phyloP scores from a whole-genome alignment of 2,329 filamentous ascomycete genomes.

The Periglandula ipomoeae region DNA sequence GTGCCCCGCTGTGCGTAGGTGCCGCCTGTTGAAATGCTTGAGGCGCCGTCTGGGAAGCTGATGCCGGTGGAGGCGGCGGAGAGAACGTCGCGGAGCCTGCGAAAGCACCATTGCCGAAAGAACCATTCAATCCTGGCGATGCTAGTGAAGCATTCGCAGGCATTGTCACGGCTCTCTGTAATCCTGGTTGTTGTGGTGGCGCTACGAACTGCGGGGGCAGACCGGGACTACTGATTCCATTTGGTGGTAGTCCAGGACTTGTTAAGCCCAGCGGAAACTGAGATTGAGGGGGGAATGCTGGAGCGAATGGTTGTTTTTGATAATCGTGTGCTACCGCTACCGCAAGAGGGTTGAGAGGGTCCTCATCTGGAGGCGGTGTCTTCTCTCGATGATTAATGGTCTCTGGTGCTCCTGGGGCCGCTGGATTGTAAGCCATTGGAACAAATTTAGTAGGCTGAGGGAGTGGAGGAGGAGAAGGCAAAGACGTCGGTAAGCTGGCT shows the following conservation, averaged over 20 bases:
- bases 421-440: conserved; percentile 70
- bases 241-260: conserved; percentile 26
- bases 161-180: conserved; percentile 42
- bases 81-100: conserved; percentile 35
- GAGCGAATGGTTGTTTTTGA: conserved; percentile 42
- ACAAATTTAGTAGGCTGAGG: conserved; percentile 36
- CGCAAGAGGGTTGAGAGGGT: conserved; percentile 46
- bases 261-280: conserved; percentile 32
- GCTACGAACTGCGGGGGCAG: conserved; percentile 33
- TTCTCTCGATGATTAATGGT: conserved; percentile 65
- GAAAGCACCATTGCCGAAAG: conserved; percentile 27
- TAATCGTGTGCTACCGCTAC: conserved; percentile 50
- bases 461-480: conserved; percentile 14
- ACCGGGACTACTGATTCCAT: background rate
- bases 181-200: conserved; percentile 31
- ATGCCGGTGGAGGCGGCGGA: conserved; percentile 22
- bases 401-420: conserved; percentile 67
- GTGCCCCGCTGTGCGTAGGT: conserved; percentile 40
- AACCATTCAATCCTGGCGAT: conserved; percentile 15
- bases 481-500: conserved; percentile 12
- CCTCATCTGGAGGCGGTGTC: conserved; percentile 66
- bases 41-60: background rate
- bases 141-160: conserved; percentile 29
- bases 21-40: conserved; percentile 22
- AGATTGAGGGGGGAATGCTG: conserved; percentile 38